A percentile compares a stretch with the other conserved stretches of the same genome.
Conservation (phyloP, 345 rosid genomes). For the Eucalyptus brandiana region DNA sequence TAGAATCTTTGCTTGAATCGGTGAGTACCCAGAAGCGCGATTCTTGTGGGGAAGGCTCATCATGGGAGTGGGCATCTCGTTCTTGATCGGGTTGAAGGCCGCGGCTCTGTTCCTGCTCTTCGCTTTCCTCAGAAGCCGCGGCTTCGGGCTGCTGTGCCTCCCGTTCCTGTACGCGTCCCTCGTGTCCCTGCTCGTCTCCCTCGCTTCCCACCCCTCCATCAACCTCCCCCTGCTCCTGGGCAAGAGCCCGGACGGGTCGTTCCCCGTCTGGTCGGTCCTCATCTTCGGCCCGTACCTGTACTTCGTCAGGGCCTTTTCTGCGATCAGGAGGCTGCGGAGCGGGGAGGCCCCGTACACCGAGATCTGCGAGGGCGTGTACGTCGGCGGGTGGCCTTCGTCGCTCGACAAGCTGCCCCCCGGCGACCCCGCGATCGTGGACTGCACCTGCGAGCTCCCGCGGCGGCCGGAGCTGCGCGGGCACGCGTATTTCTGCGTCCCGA, state of each 20-base stretch:
- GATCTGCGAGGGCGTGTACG: conserved; percentile 40
- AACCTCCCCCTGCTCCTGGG: conserved; percentile 47
- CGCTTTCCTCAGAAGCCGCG: conserved; percentile 8
- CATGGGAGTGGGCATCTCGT: conserved; percentile 53
- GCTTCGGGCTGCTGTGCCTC: conserved; percentile 13
- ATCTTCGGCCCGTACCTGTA: conserved; percentile 51
- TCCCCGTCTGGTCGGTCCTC: conserved; percentile 46
- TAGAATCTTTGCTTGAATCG: not conserved
- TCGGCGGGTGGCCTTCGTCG: conserved; percentile 74
- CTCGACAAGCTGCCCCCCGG: conserved; percentile 40
- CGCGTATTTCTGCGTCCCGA: conserved; percentile 53
- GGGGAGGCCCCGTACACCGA: conserved; percentile 57
- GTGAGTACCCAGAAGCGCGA: not conserved
- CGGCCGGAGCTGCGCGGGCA: conserved; percentile 19
- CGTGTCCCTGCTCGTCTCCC: conserved; percentile 19
- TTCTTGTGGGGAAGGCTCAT: not conserved
- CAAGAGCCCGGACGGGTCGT: conserved; percentile 48
- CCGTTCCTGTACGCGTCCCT: conserved; percentile 48
- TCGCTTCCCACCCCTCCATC: conserved; percentile 34
- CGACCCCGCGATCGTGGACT: conserved; percentile 59
- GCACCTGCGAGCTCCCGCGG: conserved; percentile 68
- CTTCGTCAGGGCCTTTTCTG: conserved; percentile 35
- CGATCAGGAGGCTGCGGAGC: conserved; percentile 17
- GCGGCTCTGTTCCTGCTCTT: conserved; percentile 17
- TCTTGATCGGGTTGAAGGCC: conserved; percentile 29